Conservation (phyloP, 2,329 filamentous ascomycete genomes). For the Beauveria asiatica region DNA sequence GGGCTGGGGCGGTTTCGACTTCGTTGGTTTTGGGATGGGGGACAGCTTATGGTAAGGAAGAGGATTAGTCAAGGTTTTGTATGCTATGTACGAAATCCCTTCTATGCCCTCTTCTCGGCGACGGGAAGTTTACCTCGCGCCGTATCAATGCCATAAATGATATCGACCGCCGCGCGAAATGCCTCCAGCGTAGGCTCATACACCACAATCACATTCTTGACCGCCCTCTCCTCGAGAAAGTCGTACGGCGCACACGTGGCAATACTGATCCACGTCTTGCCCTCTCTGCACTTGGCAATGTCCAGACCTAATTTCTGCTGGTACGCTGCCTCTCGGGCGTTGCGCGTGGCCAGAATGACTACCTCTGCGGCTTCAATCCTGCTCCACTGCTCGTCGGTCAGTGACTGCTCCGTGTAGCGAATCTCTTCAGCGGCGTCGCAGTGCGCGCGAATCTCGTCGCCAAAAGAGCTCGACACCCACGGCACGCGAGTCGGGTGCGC, state of each 20-base stretch:
- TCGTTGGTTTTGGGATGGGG: not conserved
- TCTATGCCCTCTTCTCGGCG: not conserved
- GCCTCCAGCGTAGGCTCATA: constrained; percentile 21
- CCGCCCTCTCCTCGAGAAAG: constrained; percentile 16
- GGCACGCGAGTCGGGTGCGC: constrained; percentile 18
- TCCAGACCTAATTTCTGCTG: constrained; percentile 17
- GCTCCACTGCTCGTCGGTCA: constrained; percentile 15
- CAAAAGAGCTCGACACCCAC: constrained; percentile 18
- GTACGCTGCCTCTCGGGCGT: constrained; percentile 18
- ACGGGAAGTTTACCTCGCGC: constrained; percentile 16
- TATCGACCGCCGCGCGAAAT: constrained; percentile 15
- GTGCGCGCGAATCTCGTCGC: constrained; percentile 14
- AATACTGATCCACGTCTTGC: constrained; percentile 14
- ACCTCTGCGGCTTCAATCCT: constrained; percentile 16
- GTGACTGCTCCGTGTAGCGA: constrained; percentile 15
- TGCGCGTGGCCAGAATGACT: constrained; percentile 19
- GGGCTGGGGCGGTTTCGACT: not conserved
- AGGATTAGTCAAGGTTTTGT: not conserved
- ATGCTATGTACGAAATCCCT: not conserved
- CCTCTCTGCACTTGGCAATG: constrained; percentile 13
- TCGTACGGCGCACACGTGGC: constrained; percentile 21
- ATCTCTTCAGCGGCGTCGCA: constrained; percentile 14
- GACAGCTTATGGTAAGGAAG: not conserved
- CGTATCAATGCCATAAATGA: constrained; percentile 15
- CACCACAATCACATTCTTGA: constrained; percentile 17